Conservation (phyloP, 2,329 filamentous ascomycete species). For the Apiospora sp. region DNA sequence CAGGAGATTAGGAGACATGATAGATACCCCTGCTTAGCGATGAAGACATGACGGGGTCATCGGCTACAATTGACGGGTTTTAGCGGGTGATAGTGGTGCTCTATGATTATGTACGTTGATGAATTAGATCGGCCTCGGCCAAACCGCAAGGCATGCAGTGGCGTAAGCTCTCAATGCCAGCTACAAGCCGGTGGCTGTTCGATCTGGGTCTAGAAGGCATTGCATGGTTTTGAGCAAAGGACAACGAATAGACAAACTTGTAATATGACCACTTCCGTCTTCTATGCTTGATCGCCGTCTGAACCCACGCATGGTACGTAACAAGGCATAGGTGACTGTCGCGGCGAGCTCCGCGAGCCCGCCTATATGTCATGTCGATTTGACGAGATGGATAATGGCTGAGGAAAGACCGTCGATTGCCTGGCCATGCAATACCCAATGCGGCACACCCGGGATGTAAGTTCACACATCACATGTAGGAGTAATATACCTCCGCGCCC, state of each 20-base stretch:
- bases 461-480: slow-evolving; percentile 11
- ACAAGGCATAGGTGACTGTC: background rate
- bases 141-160: slow-evolving; percentile 5
- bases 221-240: slow-evolving; percentile 23
- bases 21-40: slow-evolving; percentile 23
- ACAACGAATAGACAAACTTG: slow-evolving; percentile 27
- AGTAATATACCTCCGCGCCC: background rate
- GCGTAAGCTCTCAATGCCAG: slow-evolving; percentile 21
- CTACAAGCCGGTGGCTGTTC: slow-evolving; percentile 3
- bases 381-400: background rate
- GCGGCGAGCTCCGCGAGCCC: background rate
- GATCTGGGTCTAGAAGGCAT: slow-evolving; percentile 25
- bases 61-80: slow-evolving; percentile 6
- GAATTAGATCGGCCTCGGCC: slow-evolving; percentile 26
- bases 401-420: background rate
- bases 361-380: too few species aligned
- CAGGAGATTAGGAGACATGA: slow-evolving; percentile 7
- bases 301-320: background rate
- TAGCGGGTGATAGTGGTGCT: slow-evolving; percentile 21
- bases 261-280: slow-evolving; percentile 27
- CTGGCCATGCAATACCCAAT: background rate
- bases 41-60: slow-evolving; percentile 21
- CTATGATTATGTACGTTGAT: slow-evolving; percentile 30
- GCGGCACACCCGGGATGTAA: background rate
- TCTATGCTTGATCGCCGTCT: background rate